phyloP scores from a whole-genome alignment of 208 protist genomes.

The Perkinsela sp. region DNA sequence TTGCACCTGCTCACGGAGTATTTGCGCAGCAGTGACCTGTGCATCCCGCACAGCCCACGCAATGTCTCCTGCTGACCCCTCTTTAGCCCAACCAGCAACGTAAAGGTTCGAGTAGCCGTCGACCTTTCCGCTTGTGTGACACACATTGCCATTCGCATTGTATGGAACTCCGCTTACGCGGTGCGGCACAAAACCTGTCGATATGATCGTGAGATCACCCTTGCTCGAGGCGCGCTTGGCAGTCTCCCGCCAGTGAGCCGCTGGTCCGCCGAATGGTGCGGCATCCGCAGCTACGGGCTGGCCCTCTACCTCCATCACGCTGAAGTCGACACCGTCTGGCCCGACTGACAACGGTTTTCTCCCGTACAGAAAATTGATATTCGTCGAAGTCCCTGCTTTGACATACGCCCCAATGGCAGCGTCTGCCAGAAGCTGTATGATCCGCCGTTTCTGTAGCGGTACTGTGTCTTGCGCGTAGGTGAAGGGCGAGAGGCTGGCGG shows the following conservation, averaged over 20 bases:
- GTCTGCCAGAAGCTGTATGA: not conserved
- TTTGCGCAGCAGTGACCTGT: conserved; percentile 21
- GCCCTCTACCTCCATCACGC: conserved; percentile 5
- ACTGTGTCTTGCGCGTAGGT: conserved; percentile 9
- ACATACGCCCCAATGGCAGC: not conserved
- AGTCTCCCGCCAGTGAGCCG: conserved; percentile 2
- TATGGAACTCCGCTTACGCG: conserved; percentile 33
- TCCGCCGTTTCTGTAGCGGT: not conserved
- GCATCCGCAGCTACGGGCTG: not conserved
- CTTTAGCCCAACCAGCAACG: conserved; percentile 64
- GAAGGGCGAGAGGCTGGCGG: conserved; percentile 28
- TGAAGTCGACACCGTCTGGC: not conserved
- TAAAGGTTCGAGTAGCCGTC: conserved; percentile 36
- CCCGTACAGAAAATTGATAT: not conserved
- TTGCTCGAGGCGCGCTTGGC: conserved; percentile 19
- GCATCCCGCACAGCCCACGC: conserved; percentile 35
- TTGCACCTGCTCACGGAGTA: conserved; percentile 22
- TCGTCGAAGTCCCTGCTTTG: not conserved
- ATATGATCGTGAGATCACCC: conserved; percentile 50
- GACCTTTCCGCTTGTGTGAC: conserved; percentile 26
- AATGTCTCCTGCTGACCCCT: conserved; percentile 61
- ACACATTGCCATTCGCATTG: conserved; percentile 20
- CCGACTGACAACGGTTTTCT: conserved; percentile 4
- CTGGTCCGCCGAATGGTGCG: not conserved
- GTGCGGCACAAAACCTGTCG: conserved; percentile 31